phyloP scores from a whole-genome alignment of 495 filamentous ascomycete species.

The Lepidopterella palustris region DNA sequence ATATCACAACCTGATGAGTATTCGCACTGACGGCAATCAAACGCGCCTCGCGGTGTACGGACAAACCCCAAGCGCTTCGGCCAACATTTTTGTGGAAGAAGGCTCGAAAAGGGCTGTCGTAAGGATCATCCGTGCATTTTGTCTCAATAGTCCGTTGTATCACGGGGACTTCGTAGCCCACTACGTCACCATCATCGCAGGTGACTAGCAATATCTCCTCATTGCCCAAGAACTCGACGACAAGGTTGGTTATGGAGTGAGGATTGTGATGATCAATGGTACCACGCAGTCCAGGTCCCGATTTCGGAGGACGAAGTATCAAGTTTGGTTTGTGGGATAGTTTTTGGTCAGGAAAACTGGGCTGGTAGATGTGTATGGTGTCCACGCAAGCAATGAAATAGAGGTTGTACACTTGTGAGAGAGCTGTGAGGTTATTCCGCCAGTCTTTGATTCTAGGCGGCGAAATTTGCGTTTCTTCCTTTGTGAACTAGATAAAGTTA shows the following conservation, averaged over 20 bases:
- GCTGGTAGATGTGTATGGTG: constrained; percentile 68
- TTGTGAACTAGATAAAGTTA: too few species aligned
- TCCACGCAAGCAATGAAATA: constrained; percentile 71
- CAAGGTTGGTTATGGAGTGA: constrained; percentile 72
- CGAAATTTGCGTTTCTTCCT: too few species aligned
- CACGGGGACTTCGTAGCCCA: constrained; percentile 64
- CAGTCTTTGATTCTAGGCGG: neutral
- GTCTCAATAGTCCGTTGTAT: constrained; percentile 45
- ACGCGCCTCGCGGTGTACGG: constrained; percentile 70
- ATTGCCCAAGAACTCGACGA: constrained; percentile 70
- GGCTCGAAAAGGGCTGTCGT: constrained; percentile 23
- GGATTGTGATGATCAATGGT: constrained; percentile 53
- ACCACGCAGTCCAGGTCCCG: constrained; percentile 28
- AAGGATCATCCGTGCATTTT: constrained; percentile 12
- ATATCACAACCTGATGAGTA: constrained; percentile 56
- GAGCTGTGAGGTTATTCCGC: constrained; percentile 10
- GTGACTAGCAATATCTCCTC: constrained; percentile 71
- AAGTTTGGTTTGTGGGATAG: constrained; percentile 56
- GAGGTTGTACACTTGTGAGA: constrained; percentile 48
- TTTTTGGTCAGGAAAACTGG: constrained; percentile 56
- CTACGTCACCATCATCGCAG: constrained; percentile 85
- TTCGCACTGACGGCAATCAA: constrained; percentile 81
- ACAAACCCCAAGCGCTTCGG: constrained; percentile 80
- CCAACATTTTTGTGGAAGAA: constrained; percentile 73
- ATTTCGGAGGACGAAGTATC: constrained; percentile 57